Evolutionary conservation across 352 stramenopile genomes (phyloP).

Genomic region (Pythium phragmiticola): DNA sequence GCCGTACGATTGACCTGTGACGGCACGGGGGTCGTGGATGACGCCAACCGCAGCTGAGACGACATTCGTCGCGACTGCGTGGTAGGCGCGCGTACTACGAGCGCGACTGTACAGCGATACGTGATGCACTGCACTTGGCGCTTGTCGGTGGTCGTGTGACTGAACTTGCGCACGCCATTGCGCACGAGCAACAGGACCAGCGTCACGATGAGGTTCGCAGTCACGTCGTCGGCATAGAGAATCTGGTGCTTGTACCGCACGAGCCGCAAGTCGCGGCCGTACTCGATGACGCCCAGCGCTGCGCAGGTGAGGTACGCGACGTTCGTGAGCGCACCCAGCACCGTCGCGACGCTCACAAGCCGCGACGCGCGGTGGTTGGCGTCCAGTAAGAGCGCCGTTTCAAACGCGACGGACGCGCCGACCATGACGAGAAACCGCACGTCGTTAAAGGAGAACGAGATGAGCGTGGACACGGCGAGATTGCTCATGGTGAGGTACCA

Average conservation of each 20-base stretch:
- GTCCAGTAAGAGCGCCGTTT: constrained; percentile 23
- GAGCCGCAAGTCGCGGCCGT: constrained; percentile 16
- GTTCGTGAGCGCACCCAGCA: constrained; percentile 15
- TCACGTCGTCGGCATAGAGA: constrained; percentile 20
- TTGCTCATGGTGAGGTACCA: constrained; percentile 28
- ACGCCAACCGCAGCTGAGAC: background rate
- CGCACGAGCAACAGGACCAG: constrained; percentile 22
- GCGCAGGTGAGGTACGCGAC: constrained; percentile 12
- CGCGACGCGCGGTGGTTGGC: constrained; percentile 20
- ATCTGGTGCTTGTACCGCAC: constrained; percentile 7
- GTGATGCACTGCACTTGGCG: constrained; percentile 12
- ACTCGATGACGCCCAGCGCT: constrained; percentile 18
- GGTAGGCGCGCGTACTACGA: background rate
- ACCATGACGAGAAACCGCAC: constrained; percentile 10
- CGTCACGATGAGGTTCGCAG: constrained; percentile 17
- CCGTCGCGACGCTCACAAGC: constrained; percentile 11
- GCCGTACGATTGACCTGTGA: background rate
- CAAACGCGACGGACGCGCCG: constrained; percentile 13
- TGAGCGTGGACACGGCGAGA: constrained; percentile 12
- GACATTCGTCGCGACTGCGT: too few species aligned
- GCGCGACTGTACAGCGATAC: constrained; percentile 9
- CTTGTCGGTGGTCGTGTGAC: background rate
- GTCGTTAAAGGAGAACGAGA: constrained; percentile 21
- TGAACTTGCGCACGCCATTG: constrained; percentile 23
- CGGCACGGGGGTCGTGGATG: background rate